phyloP scores from a whole-genome alignment of 2,329 filamentous ascomycete genomes.

The Colletotrichum chrysophilum region DNA sequence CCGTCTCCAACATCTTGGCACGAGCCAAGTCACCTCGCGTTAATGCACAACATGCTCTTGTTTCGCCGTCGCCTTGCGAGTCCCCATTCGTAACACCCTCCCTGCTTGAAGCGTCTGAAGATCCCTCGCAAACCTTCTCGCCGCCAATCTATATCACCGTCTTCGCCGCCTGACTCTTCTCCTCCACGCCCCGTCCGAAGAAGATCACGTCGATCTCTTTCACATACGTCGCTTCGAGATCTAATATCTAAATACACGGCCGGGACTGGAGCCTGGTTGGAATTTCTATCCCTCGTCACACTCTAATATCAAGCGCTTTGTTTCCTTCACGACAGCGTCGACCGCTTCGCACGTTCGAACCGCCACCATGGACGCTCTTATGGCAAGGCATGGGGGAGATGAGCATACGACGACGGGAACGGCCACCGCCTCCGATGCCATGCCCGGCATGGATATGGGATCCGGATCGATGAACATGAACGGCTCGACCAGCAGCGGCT shows the following conservation, averaged over 20 bases:
- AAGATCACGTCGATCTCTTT: neutral
- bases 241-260: neutral
- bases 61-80: constrained; percentile 12
- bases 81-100: constrained; percentile 1
- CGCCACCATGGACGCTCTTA: constrained; percentile 7
- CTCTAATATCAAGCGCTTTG: neutral
- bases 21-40: constrained; percentile 12
- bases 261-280: constrained; percentile 21
- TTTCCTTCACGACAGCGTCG: neutral
- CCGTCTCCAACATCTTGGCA: constrained; percentile 14
- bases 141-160: constrained; percentile 12
- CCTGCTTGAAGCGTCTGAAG: constrained; percentile 22
- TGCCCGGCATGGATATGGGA: constrained; percentile 20
- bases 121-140: constrained; percentile 24
- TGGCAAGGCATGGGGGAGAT: constrained; percentile 14
- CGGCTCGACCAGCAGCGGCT: neutral
- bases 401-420: neutral
- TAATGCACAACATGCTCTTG: constrained; percentile 18
- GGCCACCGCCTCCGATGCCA: neutral
- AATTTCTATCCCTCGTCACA: neutral
- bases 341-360: neutral
- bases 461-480: constrained; percentile 13
- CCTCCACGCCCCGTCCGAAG: neutral
- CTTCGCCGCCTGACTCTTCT: neutral
- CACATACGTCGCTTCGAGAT: neutral